Base-by-base conservation (phyloP, 768 basidiomycete species). In the Tulasnella sp. region DNA sequence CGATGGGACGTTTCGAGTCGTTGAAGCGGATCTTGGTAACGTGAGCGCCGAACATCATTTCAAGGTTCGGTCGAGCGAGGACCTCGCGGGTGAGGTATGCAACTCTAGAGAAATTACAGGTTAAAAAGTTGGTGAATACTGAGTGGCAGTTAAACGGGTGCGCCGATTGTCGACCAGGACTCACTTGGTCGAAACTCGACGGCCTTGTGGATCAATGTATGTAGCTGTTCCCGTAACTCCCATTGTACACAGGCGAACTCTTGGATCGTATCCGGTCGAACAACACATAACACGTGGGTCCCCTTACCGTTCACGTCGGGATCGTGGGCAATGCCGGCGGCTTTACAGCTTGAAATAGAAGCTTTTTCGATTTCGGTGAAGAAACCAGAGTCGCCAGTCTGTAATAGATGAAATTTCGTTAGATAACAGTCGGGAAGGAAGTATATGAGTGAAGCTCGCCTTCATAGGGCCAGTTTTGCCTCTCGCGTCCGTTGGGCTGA, bases 11-110 rank as follows among this genome's bases (percentile, higher is more conserved):
- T 31, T 34, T 36, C 25, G 69, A 42, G 22, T 22, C 49, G 9
- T 70, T 67, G 45, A 80, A 79, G 4, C 80, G 42, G 12, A 80
- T 78, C 39, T 71, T 78, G n/a, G 76, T 79, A 25, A 77, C 78
- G 5, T 76, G 75, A 19, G 76, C 75, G 8, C 72, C 67, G 14
- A 40, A 52, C n/a, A 75, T 58, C 8, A 80, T 64, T 22, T 71
- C 72, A 12, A 80, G 74, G 37, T 80, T 80, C 3, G 77, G 78
- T 14, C 79, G 72, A 6, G 71, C 67, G 7, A 78, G 72, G 15
- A 79, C 78, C n/a, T 67, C 58, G 11, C 78, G 78, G 8, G 79
- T 79, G 40, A 80, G 70, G 42, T 80, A 80, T 19, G 76, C 76
- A 22, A 68, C 39, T 52, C 73, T 74, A n/a, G n/a, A 34, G 8